Evolutionary conservation across 164 flowering plant species (phyloP), one percentile per base, ranked within the genome.

Genomic region (Vitis labrusca): DNA sequence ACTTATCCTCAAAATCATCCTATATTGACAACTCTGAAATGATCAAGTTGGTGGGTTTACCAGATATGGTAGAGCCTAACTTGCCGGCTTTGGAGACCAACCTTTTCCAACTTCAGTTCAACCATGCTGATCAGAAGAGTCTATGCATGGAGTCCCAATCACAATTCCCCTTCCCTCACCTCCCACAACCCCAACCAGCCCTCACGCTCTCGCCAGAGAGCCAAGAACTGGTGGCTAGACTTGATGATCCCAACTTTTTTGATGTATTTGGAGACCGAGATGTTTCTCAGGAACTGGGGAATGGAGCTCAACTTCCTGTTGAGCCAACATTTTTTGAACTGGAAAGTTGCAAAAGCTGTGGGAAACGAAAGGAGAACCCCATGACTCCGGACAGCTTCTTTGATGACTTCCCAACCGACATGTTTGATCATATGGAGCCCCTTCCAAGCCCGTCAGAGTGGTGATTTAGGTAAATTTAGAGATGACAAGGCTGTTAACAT

Each of bases 381-480:
- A 69, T 47, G 14, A 82, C 81, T 6, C 85, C 88, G 0, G 90
- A 85, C 50, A 66, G 81, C 59, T 85, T 92, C 80, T 85, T 91
- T 10, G 89, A 87, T 70, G 97, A 92, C 47, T 86, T 92, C 59
- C 96, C 96, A 0, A 19, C 81, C 0, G 91, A 91, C 67, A 79
- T 85, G 74, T 85, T 82, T 56, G 85, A 80, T 71, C 78, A 80
- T 13, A 73, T 82, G 7, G 85, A 84, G 48, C 72, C 80, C 0
- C 72, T 79, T 66, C 85, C 78, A 1, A 76, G 81, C 67, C 80
- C 82, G 1, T 67, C 77, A 6, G 48, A 76, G 5, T 73, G 73
- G 72, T 78, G 68, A 74, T 68, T 23, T 11, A 67, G 8, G 23
- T 6, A 37, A 37, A 37, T 37, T 37, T 37, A 37, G 27, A 37